Evolutionary conservation across 306 rosid genomes (phyloP).

Genomic region (Begonia loranthoides): DNA sequence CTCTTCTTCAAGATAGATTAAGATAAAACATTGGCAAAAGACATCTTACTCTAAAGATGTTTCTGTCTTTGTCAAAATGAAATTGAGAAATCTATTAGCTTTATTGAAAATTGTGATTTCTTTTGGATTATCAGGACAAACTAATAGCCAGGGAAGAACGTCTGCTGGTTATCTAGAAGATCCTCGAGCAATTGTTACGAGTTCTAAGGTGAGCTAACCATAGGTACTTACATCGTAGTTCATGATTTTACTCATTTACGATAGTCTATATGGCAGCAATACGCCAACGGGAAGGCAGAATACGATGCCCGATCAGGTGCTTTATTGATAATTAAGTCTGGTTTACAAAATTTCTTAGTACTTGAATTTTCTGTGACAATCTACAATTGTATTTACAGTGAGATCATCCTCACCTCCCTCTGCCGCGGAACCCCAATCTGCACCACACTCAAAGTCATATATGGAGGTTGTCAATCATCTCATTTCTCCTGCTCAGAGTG

Average conservation of each 20-base stretch:
- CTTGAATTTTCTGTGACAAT: no score
- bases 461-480: slow-evolving; percentile 36
- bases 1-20: slow-evolving; percentile 1
- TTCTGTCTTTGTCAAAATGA: not conserved
- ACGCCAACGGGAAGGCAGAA: slow-evolving; percentile 44
- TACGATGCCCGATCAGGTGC: slow-evolving; percentile 42
- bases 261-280: slow-evolving; percentile 20
- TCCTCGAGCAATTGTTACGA: slow-evolving; percentile 27
- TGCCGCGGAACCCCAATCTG: slow-evolving; percentile 39
- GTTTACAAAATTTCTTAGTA: no score
- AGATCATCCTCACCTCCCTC: slow-evolving; percentile 70
- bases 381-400: slow-evolving; percentile 26
- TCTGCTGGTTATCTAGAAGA: slow-evolving; percentile 38
- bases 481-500: not conserved
- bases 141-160: slow-evolving; percentile 12
- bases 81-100: not conserved
- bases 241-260: slow-evolving; percentile 1
- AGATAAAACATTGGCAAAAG: no score
- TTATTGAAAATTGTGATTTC: no score
- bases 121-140: not conserved
- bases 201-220: slow-evolving; percentile 42
- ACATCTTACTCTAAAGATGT: not conserved
- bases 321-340: slow-evolving; percentile 9
- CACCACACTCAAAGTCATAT: slow-evolving; percentile 67
- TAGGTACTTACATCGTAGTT: slow-evolving; percentile 4